Evolutionary conservation across 768 basidiomycete species (phyloP).

Genomic region (Lanmaoa rubissima): DNA sequence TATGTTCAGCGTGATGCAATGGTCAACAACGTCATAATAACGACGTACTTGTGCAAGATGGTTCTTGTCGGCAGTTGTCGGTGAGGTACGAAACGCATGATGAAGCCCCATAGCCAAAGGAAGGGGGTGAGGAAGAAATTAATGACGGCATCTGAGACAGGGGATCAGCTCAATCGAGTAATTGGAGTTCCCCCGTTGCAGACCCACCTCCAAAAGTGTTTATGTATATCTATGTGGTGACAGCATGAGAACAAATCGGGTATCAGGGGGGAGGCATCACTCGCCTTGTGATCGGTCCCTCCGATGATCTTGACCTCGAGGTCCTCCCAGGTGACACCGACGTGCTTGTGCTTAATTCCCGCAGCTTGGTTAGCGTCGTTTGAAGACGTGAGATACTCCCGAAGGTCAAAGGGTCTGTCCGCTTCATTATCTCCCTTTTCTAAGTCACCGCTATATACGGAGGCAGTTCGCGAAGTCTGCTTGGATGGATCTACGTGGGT

Average conservation of each 20-base stretch:
- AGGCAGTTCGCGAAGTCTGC: conserved; percentile 21
- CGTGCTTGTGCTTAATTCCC: conserved; percentile 71
- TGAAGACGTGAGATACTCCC: conserved; percentile 63
- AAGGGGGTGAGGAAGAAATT: conserved; percentile 54
- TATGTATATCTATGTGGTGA: conserved; percentile 43
- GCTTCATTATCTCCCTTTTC: conserved; percentile 38
- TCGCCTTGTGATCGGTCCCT: conserved; percentile 54
- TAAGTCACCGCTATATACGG: conserved; percentile 33
- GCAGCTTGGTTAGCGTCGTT: conserved; percentile 64
- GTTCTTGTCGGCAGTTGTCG: conserved; percentile 42
- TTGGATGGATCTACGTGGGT: conserved; percentile 10
- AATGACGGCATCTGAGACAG: conserved; percentile 45
- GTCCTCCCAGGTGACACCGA: conserved; percentile 74
- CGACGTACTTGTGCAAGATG: conserved; percentile 56
- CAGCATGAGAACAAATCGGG: not conserved
- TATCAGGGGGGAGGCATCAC: not conserved
- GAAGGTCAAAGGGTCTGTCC: conserved; percentile 53
- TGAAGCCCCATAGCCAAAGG: conserved; percentile 43
- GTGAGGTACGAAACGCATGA: conserved; percentile 40
- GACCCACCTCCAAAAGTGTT: conserved; percentile 57
- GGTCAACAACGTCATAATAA: not conserved
- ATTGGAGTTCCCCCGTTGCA: not conserved
- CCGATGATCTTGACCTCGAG: conserved; percentile 62
- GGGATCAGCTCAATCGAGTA: not conserved
- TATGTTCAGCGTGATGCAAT: not conserved